Evolutionary conservation across 306 rosid species (phyloP).

Genomic region (Glycyrrhiza uralensis): DNA sequence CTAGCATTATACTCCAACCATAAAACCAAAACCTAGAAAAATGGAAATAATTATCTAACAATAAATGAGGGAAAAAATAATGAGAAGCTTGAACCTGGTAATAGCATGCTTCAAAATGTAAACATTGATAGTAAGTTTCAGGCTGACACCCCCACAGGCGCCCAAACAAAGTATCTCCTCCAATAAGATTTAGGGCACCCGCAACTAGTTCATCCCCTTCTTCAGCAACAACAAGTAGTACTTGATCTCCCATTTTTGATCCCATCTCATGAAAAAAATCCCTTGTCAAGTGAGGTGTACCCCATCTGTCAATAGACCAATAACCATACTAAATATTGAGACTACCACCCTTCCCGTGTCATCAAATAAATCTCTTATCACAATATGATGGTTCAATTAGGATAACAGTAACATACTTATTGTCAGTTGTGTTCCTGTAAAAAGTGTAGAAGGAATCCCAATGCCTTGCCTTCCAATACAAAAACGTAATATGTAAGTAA

Average conservation of each 20-base stretch:
- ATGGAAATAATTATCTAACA: neutral
- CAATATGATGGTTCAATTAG: conserved; percentile 9
- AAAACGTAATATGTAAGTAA: neutral
- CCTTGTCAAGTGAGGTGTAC: conserved; percentile 82
- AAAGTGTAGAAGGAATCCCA: conserved; percentile 90
- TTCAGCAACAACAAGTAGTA: conserved; percentile 80
- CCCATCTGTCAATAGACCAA: conserved; percentile 68
- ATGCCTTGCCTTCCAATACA: conserved; percentile 69
- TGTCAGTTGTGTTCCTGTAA: conserved; percentile 83
- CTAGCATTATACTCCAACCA: conserved; percentile 1
- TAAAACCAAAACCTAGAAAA: conserved; percentile 10
- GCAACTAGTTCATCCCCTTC: conserved; percentile 85
- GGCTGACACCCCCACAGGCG: conserved; percentile 93
- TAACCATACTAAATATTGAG: conserved; percentile 16
- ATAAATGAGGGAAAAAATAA: neutral
- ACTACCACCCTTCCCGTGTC: conserved; percentile 1
- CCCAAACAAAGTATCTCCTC: conserved; percentile 92
- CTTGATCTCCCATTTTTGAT: conserved; percentile 84
- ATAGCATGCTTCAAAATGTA: conserved; percentile 97
- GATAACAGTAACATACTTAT: conserved; percentile 64
- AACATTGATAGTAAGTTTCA: conserved; percentile 67
- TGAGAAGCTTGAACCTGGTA: conserved; percentile 63
- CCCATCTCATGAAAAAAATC: conserved; percentile 85
- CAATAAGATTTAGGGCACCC: conserved; percentile 92
- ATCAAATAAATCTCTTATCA: neutral